phyloP scores from a whole-genome alignment of 192 early-diverging fungal genomes.

The Mortierella antarctica region DNA sequence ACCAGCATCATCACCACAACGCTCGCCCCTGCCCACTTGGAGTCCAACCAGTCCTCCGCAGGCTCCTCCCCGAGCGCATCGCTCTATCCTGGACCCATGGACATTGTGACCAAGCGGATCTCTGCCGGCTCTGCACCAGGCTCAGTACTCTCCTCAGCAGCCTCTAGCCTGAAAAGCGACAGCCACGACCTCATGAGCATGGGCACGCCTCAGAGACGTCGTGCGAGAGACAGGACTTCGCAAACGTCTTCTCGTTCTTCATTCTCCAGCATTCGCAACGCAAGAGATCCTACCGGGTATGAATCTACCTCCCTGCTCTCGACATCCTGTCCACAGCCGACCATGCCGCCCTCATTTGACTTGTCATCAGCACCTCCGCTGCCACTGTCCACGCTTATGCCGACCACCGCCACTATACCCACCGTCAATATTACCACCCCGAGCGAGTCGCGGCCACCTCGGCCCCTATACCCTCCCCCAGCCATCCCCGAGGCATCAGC shows the following conservation, averaged over 20 bases:
- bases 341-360: neutral
- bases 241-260: slow-evolving; percentile 4
- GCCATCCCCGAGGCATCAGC: neutral
- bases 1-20: slow-evolving; percentile 3
- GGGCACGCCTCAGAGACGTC: neutral
- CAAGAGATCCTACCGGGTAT: neutral
- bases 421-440: slow-evolving; percentile 12
- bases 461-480: slow-evolving; percentile 9
- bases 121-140: neutral
- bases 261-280: neutral
- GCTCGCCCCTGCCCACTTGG: neutral
- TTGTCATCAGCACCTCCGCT: neutral
- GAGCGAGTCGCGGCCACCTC: slow-evolving; percentile 12
- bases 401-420: neutral
- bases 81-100: slow-evolving; percentile 4
- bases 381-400: neutral
- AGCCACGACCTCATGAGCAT: neutral
- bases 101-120: neutral
- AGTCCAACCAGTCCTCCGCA: neutral
- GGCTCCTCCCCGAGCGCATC: neutral
- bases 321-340: slow-evolving; percentile 9
- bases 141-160: neutral
- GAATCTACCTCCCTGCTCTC: neutral
- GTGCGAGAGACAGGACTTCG: neutral
- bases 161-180: neutral